Evolutionary conservation across 164 flowering plant species (phyloP), one percentile per base, ranked within the genome.

Genomic region (Sextonia rubra): DNA sequence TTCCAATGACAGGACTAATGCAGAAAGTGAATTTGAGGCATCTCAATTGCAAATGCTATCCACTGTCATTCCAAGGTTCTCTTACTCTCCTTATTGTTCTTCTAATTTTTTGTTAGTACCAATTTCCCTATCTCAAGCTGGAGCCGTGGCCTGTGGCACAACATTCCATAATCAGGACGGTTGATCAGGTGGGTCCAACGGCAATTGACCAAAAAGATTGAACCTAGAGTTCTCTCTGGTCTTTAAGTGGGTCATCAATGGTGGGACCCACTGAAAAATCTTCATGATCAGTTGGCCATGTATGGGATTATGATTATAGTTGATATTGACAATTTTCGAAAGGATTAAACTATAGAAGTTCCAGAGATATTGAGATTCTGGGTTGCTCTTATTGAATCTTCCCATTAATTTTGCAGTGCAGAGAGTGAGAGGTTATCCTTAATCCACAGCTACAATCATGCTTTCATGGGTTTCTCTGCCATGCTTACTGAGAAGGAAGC

Each of bases 401-500:
- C 44, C 66, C 1, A 63, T 32, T n/a, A 14, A 26, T 64, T 66
- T 74, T 60, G 75, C 86, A 90, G 94, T 20, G 74, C 83, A 67
- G 86, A 89, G 71, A 87, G 78, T 22, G 86, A 79, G 47, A 84
- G 90, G 77, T 64, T 77, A 62, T 74, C 82, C 20, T 47, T 87
- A 47, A 78, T 83, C 58, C 92, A 92, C 78, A 85, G 84, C 30
- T 90, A 90, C 73, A 74, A 71, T 61, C 91, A 89, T 81, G 90
- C 90, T 74, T 83, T 92, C 47, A 88, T 71, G 74, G 97, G 97
- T 3, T 92, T 92, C 87, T 88, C 96, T 70, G 95, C 92, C 64
- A 74, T 92, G 85, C 95, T 92, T 37, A 92, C 97, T 2, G 81
- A 82, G 71, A 68, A 75, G n/a, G 92, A 92, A 86, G 96, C 94